phyloP scores from a whole-genome alignment of 768 basidiomycete species.

The Rhodotorula babjevae region DNA sequence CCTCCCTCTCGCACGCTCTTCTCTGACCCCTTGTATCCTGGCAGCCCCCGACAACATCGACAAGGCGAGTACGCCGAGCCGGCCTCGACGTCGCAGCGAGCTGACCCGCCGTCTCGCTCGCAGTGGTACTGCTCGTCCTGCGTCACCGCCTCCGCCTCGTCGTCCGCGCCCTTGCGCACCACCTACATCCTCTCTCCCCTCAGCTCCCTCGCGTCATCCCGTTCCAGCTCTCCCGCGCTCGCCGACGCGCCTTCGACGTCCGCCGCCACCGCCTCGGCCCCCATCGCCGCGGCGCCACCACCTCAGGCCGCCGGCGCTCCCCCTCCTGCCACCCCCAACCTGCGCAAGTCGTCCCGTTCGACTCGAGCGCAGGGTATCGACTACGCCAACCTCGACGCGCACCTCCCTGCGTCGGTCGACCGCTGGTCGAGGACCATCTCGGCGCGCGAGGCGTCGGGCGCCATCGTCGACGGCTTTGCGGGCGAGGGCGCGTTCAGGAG shows the following conservation, averaged over 20 bases:
- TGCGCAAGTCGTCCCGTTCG: constrained; percentile 61
- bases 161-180: constrained; percentile 59
- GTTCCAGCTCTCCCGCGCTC: constrained; percentile 41
- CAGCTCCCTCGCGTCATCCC: constrained; percentile 55
- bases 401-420: constrained; percentile 50
- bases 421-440: constrained; percentile 69
- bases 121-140: constrained; percentile 35
- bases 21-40: constrained; percentile 50
- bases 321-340: constrained; percentile 43
- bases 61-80: constrained; percentile 11
- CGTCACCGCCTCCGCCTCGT: constrained; percentile 18
- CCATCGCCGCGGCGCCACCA: background rate
- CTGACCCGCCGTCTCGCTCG: constrained; percentile 48
- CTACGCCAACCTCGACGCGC: constrained; percentile 70
- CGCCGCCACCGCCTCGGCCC: constrained; percentile 54
- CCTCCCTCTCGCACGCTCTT: constrained; percentile 68
- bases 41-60: constrained; percentile 59
- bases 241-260: constrained; percentile 45
- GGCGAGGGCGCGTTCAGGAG: constrained; percentile 58
- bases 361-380: constrained; percentile 65
- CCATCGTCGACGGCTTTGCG: constrained; percentile 51
- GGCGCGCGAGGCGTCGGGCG: constrained; percentile 50
- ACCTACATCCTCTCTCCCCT: constrained; percentile 43
- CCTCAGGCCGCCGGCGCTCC: background rate
- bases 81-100: background rate